Conservation (phyloP, 139 green algal species). For the Chlorella sorokiniana region DNA sequence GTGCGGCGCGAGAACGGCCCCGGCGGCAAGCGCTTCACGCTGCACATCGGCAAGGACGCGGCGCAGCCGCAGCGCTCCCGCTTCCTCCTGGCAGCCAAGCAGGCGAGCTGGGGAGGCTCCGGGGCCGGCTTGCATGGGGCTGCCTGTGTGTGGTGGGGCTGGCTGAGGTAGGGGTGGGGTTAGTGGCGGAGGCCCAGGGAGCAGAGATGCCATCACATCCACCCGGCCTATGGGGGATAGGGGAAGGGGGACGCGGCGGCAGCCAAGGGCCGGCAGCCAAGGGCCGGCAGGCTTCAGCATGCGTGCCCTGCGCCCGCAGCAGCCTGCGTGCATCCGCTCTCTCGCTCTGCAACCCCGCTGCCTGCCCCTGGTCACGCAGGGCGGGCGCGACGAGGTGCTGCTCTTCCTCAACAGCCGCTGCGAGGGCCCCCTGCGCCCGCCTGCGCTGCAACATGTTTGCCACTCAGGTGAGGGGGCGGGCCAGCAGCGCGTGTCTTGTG, state of each 20-base stretch:
- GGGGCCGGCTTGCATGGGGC: neutral
- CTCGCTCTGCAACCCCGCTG: neutral
- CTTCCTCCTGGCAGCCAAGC: constrained; percentile 36
- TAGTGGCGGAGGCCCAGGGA: too few relatives aligned
- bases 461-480: neutral
- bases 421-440: constrained; percentile 21
- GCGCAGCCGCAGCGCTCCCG: constrained; percentile 26
- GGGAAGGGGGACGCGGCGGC: too few relatives aligned
- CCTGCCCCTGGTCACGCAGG: constrained; percentile 5
- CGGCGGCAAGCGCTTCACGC: constrained; percentile 26
- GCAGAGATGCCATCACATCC: too few relatives aligned
- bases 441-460: constrained; percentile 40
- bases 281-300: too few relatives aligned
- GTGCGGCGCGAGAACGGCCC: constrained; percentile 37
- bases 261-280: too few relatives aligned
- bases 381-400: constrained; percentile 6
- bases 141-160: neutral
- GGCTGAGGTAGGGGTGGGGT: neutral
- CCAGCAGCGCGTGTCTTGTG: neutral
- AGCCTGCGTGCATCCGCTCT: neutral
- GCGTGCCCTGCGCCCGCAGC: too few relatives aligned
- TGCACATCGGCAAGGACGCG: constrained; percentile 31
- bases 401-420: constrained; percentile 33
- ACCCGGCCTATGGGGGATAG: too few relatives aligned
- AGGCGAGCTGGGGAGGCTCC: neutral